A percentile compares a stretch with the other conserved stretches of the same genome.
Conservation (phyloP, 1,284 basidiomycete species). For the Wolfiporia cocos region DNA sequence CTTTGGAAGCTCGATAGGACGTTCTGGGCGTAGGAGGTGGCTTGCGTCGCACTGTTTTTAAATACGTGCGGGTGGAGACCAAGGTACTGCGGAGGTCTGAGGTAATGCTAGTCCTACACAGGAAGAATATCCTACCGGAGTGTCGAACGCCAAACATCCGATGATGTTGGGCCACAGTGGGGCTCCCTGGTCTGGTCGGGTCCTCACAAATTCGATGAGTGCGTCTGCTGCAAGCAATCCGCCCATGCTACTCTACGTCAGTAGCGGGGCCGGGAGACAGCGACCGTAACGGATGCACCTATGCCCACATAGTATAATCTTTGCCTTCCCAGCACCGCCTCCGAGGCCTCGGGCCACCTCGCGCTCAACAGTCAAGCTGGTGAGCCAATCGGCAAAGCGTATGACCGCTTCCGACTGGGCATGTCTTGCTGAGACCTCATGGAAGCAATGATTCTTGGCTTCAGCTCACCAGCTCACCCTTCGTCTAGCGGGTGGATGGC, state of each 20-base stretch:
- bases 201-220: slow-evolving; percentile 64
- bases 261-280: not conserved
- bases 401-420: slow-evolving; percentile 72
- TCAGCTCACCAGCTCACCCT: slow-evolving; percentile 72
- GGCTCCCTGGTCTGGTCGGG: slow-evolving; percentile 52
- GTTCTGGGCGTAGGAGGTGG: slow-evolving; percentile 63
- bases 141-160: slow-evolving; percentile 84
- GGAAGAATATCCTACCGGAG: slow-evolving; percentile 56
- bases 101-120: not conserved
- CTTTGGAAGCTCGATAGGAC: slow-evolving; percentile 53
- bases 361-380: slow-evolving; percentile 70
- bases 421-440: slow-evolving; percentile 1
- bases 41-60: slow-evolving; percentile 80
- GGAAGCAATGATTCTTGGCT: not conserved
- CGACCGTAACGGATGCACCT: slow-evolving; percentile 41
- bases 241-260: slow-evolving; percentile 68
- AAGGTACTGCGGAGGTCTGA: slow-evolving; percentile 51
- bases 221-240: slow-evolving; percentile 85
- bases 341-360: slow-evolving; percentile 66
- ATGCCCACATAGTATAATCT: slow-evolving; percentile 87
- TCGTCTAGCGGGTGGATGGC: slow-evolving; percentile 46
- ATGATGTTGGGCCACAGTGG: slow-evolving; percentile 82
- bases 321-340: slow-evolving; percentile 73
- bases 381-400: slow-evolving; percentile 86
- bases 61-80: slow-evolving; percentile 85